phyloP scores from a whole-genome alignment of 75 land plant species.

The Cryptomeria japonica region DNA sequence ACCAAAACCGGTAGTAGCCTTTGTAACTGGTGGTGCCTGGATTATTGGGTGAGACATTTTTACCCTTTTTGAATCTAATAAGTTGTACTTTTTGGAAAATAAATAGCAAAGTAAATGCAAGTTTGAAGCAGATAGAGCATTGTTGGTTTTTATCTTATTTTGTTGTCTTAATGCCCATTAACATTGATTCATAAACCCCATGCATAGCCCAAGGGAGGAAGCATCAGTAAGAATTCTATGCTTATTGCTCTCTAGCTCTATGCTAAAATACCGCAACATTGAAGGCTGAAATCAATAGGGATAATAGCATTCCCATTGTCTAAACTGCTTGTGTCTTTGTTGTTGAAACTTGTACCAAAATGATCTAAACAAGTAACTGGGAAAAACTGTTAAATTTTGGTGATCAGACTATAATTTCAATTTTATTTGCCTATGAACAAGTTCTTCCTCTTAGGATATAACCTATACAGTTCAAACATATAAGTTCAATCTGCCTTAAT shows the following conservation, averaged over 20 bases:
- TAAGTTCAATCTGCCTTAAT: no score
- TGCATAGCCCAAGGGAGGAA: no score
- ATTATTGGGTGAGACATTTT: conserved; percentile 83
- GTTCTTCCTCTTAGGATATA: no score
- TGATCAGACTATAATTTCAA: no score
- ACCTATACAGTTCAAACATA: no score
- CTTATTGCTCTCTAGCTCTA: no score
- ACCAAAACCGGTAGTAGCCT: conserved; percentile 82
- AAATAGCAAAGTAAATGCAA: neutral
- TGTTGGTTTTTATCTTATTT: neutral
- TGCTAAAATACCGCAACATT: neutral
- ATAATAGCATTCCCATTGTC: neutral
- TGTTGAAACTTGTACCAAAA: no score
- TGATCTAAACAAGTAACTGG: no score
- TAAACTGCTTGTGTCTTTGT: neutral
- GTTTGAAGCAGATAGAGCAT: neutral
- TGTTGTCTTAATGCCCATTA: neutral
- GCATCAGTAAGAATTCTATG: no score
- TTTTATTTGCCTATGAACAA: no score
- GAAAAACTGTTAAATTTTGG: no score
- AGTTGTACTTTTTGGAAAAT: neutral
- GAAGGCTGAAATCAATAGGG: neutral
- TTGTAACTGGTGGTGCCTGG: conserved; percentile 99
- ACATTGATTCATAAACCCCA: neutral
- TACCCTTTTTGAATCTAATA: neutral